A percentile compares a stretch with the other conserved stretches of the same genome.
These are phyloP conservation scores for Pseudocercospora macadamiae DNA, from an alignment of 2,329 filamentous ascomycete species.

Conservation along the genomic window DNA sequence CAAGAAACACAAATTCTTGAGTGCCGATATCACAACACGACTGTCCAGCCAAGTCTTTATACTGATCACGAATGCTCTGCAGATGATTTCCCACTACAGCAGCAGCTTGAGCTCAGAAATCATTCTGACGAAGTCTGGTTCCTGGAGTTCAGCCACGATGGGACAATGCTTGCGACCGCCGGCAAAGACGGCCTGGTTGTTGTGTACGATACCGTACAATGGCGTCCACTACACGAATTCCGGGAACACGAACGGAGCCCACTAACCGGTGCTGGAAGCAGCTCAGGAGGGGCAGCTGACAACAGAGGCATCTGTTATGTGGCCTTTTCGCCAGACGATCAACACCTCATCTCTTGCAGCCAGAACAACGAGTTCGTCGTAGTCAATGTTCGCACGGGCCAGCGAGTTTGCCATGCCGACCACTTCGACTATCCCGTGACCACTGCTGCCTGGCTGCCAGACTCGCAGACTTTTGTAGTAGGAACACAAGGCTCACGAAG, in stretches of 20 bases:
- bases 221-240: constrained; percentile 60
- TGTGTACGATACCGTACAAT: constrained; percentile 78
- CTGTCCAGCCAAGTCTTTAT: constrained; percentile 79
- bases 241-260: constrained; percentile 35
- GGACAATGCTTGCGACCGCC: constrained; percentile 78
- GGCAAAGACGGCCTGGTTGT: constrained; percentile 74
- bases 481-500: constrained; percentile 71
- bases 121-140: constrained; percentile 89
- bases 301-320: constrained; percentile 71
- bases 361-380: constrained; percentile 41
- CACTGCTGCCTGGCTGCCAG: constrained; percentile 83
- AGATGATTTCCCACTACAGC: constrained; percentile 74
- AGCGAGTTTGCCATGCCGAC: constrained; percentile 64
- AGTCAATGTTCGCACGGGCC: constrained; percentile 49
- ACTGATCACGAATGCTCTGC: constrained; percentile 83
- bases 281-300: constrained; percentile 18
- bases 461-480: constrained; percentile 76
- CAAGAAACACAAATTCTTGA: constrained; percentile 80
- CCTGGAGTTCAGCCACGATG: constrained; percentile 86
- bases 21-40: constrained; percentile 87
- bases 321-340: constrained; percentile 90
- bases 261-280: constrained; percentile 16
- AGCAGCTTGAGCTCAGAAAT: constrained; percentile 69
- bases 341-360: constrained; percentile 79
- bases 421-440: constrained; percentile 84